Conservation (phyloP, 148 eudicot genomes). For the Camellia granthamiana region DNA sequence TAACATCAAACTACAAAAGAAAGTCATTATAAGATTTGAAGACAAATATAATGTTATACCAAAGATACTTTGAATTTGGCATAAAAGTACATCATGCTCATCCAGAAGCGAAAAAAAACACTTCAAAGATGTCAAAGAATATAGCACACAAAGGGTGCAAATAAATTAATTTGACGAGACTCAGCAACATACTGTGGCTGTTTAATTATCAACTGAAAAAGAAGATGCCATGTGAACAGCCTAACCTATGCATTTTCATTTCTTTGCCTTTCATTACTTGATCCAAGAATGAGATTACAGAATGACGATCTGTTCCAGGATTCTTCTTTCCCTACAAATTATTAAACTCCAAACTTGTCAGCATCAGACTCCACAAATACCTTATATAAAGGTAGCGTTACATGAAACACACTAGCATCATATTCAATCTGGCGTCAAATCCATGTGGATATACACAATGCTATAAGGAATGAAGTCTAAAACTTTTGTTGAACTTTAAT, state of each 20-base stretch:
- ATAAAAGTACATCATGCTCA: no score
- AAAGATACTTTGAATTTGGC: no score
- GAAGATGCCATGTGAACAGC: background rate
- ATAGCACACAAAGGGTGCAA: background rate
- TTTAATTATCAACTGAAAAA: slow-evolving; percentile 1
- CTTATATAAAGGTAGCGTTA: no score
- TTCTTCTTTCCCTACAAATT: slow-evolving; percentile 79
- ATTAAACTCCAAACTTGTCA: background rate
- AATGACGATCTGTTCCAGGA: slow-evolving; percentile 69
- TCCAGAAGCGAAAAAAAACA: background rate
- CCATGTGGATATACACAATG: no score
- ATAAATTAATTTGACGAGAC: background rate
- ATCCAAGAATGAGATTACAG: slow-evolving; percentile 65
- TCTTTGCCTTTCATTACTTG: slow-evolving; percentile 71
- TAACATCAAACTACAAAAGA: background rate
- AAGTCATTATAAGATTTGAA: background rate
- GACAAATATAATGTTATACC: no score
- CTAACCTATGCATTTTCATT: slow-evolving; percentile 91
- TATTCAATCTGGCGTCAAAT: no score
- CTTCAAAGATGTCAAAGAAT: background rate
- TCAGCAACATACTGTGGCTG: background rate
- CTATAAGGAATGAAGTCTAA: background rate
- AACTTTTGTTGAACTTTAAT: background rate
- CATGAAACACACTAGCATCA: no score
- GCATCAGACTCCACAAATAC: no score